Evolutionary conservation across 164 flowering plant genomes (phyloP).

Genomic region (Liriodendron chinense): DNA sequence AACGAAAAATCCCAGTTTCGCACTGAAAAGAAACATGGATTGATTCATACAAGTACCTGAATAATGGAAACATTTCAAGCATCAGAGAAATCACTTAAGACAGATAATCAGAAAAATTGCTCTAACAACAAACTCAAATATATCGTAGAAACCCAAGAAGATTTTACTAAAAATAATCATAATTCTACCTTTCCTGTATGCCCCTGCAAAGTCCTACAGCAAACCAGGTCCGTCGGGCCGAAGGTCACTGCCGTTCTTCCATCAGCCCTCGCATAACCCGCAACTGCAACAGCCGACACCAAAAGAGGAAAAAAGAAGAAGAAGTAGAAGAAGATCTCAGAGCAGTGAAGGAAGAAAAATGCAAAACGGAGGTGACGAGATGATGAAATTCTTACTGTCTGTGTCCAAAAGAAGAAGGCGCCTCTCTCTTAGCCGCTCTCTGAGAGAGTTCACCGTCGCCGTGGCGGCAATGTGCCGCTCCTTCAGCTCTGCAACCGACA

Average conservation of each 20-base stretch:
- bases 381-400: conserved; percentile 42
- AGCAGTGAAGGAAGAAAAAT: background rate
- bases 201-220: conserved; percentile 87
- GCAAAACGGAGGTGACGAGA: background rate
- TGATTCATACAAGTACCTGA: too few species aligned
- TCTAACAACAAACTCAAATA: too few species aligned
- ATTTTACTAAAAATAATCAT: background rate
- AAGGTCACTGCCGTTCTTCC: conserved; percentile 63
- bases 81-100: too few species aligned
- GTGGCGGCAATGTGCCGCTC: conserved; percentile 74
- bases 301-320: background rate
- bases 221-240: conserved; percentile 90
- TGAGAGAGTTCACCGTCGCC: conserved; percentile 53
- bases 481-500: conserved; percentile 82
- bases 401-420: conserved; percentile 78
- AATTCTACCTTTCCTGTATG: conserved; percentile 79
- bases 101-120: too few species aligned
- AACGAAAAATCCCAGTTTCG: too few species aligned
- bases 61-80: too few species aligned
- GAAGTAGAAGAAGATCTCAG: background rate
- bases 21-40: too few species aligned
- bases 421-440: conserved; percentile 70
- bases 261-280: conserved; percentile 62
- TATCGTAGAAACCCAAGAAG: background rate
- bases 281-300: conserved; percentile 43